Percentiles rank a stretch among this genome's conserved stretches.
Evolutionary conservation across 352 stramenopile genomes (phyloP).

Genomic region (Globisporangium lucens): DNA sequence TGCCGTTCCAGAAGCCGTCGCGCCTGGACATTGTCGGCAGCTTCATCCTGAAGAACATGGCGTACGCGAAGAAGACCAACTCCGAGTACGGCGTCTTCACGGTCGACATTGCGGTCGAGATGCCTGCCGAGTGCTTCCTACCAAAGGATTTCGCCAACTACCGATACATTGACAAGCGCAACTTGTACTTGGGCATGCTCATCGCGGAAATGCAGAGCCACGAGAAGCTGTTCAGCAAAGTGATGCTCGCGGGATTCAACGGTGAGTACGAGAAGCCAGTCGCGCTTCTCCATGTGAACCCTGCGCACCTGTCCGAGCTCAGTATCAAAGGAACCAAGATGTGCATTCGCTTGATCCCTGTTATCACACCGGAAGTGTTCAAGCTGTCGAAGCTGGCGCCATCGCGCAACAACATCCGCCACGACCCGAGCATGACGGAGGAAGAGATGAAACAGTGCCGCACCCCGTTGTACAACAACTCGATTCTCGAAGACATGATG

Average conservation of each 20-base stretch:
- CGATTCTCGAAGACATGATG: slow-evolving; percentile 90
- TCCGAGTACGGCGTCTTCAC: slow-evolving; percentile 54
- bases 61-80: slow-evolving; percentile 48
- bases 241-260: slow-evolving; percentile 66
- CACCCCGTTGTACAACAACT: slow-evolving; percentile 89
- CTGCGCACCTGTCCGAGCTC: slow-evolving; percentile 33
- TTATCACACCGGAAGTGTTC: slow-evolving; percentile 68
- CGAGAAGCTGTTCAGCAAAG: slow-evolving; percentile 39
- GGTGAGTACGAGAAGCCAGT: slow-evolving; percentile 82
- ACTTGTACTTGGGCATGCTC: slow-evolving; percentile 82
- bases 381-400: slow-evolving; percentile 78
- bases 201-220: slow-evolving; percentile 48
- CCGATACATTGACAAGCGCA: slow-evolving; percentile 87
- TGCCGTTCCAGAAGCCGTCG: slow-evolving; percentile 74
- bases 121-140: slow-evolving; percentile 77
- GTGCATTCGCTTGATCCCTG: slow-evolving; percentile 69
- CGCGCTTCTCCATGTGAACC: slow-evolving; percentile 46
- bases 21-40: slow-evolving; percentile 84
- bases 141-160: slow-evolving; percentile 90
- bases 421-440: slow-evolving; percentile 69
- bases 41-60: slow-evolving; percentile 86
- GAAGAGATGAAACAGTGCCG: slow-evolving; percentile 61
- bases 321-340: slow-evolving; percentile 54
- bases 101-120: slow-evolving; percentile 82
- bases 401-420: slow-evolving; percentile 83